These are phyloP conservation scores for Pseudomonodictys pantanalensis DNA, from an alignment of 495 filamentous ascomycete genomes.

Conservation along the genomic window DNA sequence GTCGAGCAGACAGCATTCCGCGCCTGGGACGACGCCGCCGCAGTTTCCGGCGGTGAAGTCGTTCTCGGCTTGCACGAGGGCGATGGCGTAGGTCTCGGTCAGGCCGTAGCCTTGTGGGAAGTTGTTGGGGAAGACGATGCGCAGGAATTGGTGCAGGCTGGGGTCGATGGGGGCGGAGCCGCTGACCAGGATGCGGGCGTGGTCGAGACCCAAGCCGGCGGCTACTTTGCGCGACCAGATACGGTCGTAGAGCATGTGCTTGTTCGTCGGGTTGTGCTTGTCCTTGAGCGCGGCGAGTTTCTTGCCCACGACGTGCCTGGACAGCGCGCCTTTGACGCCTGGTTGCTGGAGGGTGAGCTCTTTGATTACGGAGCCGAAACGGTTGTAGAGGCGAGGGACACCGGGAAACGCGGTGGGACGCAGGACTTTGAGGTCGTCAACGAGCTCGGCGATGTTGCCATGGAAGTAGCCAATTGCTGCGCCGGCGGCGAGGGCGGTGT, in stretches of 20 bases:
- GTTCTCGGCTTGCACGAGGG: constrained; percentile 60
- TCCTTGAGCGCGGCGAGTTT: constrained; percentile 78
- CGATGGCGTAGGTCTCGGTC: constrained; percentile 89
- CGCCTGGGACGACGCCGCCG: constrained; percentile 61
- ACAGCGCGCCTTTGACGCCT: constrained; percentile 79
- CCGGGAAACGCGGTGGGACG: constrained; percentile 80
- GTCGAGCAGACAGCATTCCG: constrained; percentile 79
- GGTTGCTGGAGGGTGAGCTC: constrained; percentile 71
- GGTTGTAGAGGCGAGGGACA: constrained; percentile 88
- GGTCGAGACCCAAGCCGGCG: constrained; percentile 76
- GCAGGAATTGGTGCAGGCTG: constrained; percentile 80
- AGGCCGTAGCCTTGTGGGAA: constrained; percentile 90
- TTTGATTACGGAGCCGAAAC: constrained; percentile 80
- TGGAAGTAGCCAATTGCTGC: constrained; percentile 89
- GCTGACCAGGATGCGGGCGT: constrained; percentile 69
- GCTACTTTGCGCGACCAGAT: constrained; percentile 89
- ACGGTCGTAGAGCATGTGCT: constrained; percentile 83
- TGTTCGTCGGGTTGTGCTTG: constrained; percentile 61
- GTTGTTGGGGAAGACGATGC: constrained; percentile 73
- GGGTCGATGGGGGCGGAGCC: constrained; percentile 92
- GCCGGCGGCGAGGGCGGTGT: constrained; percentile 68
- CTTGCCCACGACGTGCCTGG: constrained; percentile 70
- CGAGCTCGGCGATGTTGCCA: constrained; percentile 79
- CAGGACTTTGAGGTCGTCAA: constrained; percentile 88
- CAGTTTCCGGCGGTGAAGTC: constrained; percentile 81